These are phyloP conservation scores for Taiozyma sp. DNA, from an alignment of 1,139 yeast species.

Conservation along the genomic window DNA sequence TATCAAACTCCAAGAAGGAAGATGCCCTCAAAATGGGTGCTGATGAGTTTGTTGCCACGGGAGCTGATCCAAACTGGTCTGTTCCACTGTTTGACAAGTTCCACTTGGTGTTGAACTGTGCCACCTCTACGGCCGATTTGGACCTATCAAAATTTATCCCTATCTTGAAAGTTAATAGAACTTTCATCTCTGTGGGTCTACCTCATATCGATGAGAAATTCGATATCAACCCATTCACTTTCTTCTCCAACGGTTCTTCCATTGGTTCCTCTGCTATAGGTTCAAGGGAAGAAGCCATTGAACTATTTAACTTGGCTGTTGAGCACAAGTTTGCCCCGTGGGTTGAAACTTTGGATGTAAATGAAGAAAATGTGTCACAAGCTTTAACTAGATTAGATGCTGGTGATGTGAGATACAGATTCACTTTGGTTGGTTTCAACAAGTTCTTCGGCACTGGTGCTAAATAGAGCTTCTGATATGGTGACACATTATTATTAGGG, in stretches of 20 bases:
- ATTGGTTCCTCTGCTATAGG: constrained; percentile 34
- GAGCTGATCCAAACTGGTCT: constrained; percentile 37
- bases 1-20: constrained; percentile 42
- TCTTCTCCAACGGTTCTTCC: constrained; percentile 39
- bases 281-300: constrained; percentile 49
- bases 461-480: background rate
- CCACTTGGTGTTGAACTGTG: constrained; percentile 48
- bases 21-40: constrained; percentile 53
- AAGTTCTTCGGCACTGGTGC: constrained; percentile 29
- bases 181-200: constrained; percentile 52
- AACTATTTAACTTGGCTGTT: constrained; percentile 50
- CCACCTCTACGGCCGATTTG: constrained; percentile 40
- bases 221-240: constrained; percentile 39
- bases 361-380: constrained; percentile 44
- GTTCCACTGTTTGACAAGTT: constrained; percentile 30
- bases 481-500: no score
- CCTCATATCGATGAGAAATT: constrained; percentile 41
- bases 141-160: constrained; percentile 33
- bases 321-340: constrained; percentile 50
- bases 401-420: constrained; percentile 62
- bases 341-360: constrained; percentile 54
- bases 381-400: constrained; percentile 46
- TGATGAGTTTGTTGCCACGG: constrained; percentile 46
- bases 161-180: constrained; percentile 39
- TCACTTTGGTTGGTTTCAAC: constrained; percentile 54